These are phyloP conservation scores for Pythium folliculosum DNA, from an alignment of 352 stramenopile genomes.

Conservation along the genomic window DNA sequence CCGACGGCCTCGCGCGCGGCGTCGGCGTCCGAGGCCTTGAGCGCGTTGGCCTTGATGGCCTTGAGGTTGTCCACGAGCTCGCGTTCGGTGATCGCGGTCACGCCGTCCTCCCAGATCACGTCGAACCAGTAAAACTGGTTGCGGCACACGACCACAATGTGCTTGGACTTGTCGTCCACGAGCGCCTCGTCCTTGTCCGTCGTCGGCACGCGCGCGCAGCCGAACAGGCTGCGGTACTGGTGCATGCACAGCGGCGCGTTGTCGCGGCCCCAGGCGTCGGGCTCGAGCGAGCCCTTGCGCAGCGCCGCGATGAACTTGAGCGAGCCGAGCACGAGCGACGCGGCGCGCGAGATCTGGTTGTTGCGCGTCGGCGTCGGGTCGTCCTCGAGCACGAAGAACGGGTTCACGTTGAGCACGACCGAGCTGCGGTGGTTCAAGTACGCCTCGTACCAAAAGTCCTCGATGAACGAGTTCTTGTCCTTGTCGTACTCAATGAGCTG, in stretches of 20 bases:
- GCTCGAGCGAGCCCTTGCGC: conserved; percentile 87
- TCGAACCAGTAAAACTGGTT: conserved; percentile 97
- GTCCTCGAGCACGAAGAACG: conserved; percentile 95
- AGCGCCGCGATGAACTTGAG: conserved; percentile 93
- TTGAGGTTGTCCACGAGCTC: conserved; percentile 92
- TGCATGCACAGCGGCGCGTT: conserved; percentile 94
- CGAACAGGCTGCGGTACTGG: conserved; percentile 94
- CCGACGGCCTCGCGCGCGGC: conserved; percentile 74
- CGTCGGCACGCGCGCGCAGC: conserved; percentile 83
- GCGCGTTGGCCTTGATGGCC: conserved; percentile 87
- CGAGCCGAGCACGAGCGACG: conserved; percentile 89
- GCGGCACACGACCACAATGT: conserved; percentile 92
- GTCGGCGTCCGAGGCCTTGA: conserved; percentile 57
- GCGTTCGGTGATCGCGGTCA: conserved; percentile 88
- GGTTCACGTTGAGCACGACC: conserved; percentile 96
- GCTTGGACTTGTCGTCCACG: conserved; percentile 81
- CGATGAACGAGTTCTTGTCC: conserved; percentile 82
- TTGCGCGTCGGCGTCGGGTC: conserved; percentile 87
- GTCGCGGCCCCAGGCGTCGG: conserved; percentile 85
- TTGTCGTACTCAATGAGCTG: conserved; percentile 72
- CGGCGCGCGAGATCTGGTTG: conserved; percentile 88
- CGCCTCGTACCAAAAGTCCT: conserved; percentile 96
- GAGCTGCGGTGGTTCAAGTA: conserved; percentile 93
- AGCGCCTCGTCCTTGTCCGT: conserved; percentile 71
- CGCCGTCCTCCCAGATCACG: conserved; percentile 84